Conservation (phyloP, 2,329 filamentous ascomycete species). For the Drechslerella dactyloides region DNA sequence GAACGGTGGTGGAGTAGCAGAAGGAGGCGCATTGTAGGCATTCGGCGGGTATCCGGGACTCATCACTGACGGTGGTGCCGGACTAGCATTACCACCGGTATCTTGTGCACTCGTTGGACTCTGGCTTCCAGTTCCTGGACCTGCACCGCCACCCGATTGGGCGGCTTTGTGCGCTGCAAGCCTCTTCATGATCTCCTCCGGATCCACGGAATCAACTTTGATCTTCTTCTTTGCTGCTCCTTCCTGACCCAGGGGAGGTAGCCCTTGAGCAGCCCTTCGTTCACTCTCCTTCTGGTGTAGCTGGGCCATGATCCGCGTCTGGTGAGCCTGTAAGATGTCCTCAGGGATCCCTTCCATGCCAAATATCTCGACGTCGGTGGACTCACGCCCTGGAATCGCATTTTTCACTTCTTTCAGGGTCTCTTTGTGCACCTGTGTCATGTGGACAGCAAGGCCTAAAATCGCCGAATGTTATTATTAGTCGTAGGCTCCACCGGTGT, state of each 20-base stretch:
- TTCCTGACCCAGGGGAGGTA: conserved; percentile 72
- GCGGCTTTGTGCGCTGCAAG: conserved; percentile 77
- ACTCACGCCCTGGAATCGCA: conserved; percentile 82
- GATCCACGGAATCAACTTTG: conserved; percentile 74
- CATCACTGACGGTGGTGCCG: conserved; percentile 56
- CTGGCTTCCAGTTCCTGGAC: conserved; percentile 66
- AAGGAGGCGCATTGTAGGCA: conserved; percentile 64
- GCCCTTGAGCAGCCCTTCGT: conserved; percentile 79
- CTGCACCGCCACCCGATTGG: conserved; percentile 66
- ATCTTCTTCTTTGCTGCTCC: conserved; percentile 68
- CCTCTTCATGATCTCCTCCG: conserved; percentile 79
- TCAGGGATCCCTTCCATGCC: conserved; percentile 97
- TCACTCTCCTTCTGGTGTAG: conserved; percentile 87
- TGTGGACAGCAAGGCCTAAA: conserved; percentile 87
- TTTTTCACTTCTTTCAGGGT: conserved; percentile 86
- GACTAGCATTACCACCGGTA: conserved; percentile 63
- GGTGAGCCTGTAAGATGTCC: conserved; percentile 80
- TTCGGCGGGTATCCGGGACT: conserved; percentile 52
- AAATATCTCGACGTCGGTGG: conserved; percentile 92
- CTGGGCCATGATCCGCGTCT: conserved; percentile 81
- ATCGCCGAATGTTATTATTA: conserved; percentile 15
- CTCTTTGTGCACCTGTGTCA: conserved; percentile 99
- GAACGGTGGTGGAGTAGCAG: conserved; percentile 42
- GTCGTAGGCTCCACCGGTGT: conserved; percentile 2
- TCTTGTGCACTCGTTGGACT: conserved; percentile 63